Base-by-base conservation (phyloP, 768 basidiomycete species). In the Mycena rebaudengoi region DNA sequence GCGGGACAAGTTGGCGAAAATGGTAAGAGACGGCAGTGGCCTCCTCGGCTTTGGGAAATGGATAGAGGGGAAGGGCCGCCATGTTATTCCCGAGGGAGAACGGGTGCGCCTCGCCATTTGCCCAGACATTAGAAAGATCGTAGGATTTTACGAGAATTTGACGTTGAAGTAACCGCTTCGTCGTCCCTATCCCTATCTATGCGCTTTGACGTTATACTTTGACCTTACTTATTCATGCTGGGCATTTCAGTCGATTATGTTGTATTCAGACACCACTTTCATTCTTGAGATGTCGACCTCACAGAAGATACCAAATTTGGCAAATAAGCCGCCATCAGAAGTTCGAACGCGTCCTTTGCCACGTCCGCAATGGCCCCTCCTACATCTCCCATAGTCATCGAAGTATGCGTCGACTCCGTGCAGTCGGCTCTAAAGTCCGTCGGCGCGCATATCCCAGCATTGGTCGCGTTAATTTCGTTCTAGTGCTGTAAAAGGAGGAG, bases 401-500 rank as follows among this genome's bases (percentile, higher is more conserved):
- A 91, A 78, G 87, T 93, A 46, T 93, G 92, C 71, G 80, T 94
- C 41, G 92, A 94, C 75, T 93, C 91, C 7, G 82, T 91, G 21
- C 85, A 87, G 66, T 92, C 91, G 7, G 90, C 92, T 20, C 67
- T 85, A 56, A 83, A 83, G 91, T 92, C 35, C 62, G 87, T 81
- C 28, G 28, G 20, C 45, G 56, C 49, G 29, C 11, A 16, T 44
- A n/a, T 14, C 21, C 53, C 29, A 13, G 26, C 51, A 48, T n/a
- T 23, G 53, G 48, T 43, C 32, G 20, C 44, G 48, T 55, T 69
- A 13, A 67, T 39, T n/a, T 30, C 21, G 54, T 54, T 52, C 16
- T 71, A 94, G 92, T 72, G 91, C 94, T 37, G 79, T 86, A n/a
- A 73, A 78, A 39, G 91, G 86, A 32, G 91, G 91, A 11, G 90